Evolutionary conservation across 257 asterid genomes (phyloP).

Genomic region (Solanum piurae): DNA sequence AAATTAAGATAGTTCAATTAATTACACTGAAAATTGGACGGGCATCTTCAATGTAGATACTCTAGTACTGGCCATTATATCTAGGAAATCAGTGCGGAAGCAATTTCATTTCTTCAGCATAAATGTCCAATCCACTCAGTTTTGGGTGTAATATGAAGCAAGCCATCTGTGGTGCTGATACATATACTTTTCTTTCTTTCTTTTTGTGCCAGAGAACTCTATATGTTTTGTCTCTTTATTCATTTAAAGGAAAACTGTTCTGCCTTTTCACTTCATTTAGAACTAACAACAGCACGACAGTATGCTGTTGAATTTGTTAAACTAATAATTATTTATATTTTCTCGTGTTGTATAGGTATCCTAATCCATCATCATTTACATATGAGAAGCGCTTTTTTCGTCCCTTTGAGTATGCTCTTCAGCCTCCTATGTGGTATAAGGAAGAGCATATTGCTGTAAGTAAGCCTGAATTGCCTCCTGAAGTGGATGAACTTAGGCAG

Average conservation of each 20-base stretch:
- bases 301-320: neutral
- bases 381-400: conserved; percentile 89
- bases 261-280: neutral
- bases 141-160: neutral
- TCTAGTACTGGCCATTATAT: neutral
- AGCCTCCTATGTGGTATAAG: conserved; percentile 82
- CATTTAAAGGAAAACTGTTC: neutral
- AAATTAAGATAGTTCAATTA: neutral
- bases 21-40: neutral
- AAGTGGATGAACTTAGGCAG: conserved; percentile 47
- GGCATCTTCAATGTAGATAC: neutral
- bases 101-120: neutral
- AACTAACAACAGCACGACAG: neutral
- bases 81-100: neutral
- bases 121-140: neutral
- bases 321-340: neutral
- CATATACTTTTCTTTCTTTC: neutral
- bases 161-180: neutral
- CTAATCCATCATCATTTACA: conserved; percentile 91
- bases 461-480: conserved; percentile 86
- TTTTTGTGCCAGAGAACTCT: neutral
- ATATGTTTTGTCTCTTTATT: neutral
- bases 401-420: conserved; percentile 96
- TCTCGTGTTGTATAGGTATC: conserved; percentile 46
- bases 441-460: conserved; percentile 83